phyloP scores from a whole-genome alignment of 2,329 filamentous ascomycete genomes.

The Aspergillus japonicus region DNA sequence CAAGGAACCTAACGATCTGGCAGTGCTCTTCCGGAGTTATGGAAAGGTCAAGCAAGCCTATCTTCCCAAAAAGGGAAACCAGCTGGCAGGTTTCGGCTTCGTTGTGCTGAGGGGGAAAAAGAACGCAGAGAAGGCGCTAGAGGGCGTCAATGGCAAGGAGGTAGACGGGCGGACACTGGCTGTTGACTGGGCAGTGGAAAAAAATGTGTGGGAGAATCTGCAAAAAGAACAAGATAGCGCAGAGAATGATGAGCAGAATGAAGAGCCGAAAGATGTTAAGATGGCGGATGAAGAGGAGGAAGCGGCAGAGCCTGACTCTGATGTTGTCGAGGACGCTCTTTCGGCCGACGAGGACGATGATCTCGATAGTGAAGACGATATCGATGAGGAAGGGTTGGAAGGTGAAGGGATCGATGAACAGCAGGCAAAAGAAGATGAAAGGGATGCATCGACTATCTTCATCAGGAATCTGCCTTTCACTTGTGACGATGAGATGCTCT shows the following conservation, averaged over 20 bases:
- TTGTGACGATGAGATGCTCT: constrained; percentile 75
- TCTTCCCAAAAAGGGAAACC: constrained; percentile 71
- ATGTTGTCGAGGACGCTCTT: neutral
- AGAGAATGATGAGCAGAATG: constrained; percentile 23
- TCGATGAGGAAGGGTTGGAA: constrained; percentile 30
- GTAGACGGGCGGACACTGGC: constrained; percentile 85
- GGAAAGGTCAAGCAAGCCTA: constrained; percentile 89
- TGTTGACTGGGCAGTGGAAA: constrained; percentile 96
- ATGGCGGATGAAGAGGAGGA: constrained; percentile 57
- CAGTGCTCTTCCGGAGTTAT: constrained; percentile 76
- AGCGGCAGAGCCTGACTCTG: constrained; percentile 35
- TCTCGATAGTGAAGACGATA: constrained; percentile 37
- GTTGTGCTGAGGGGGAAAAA: constrained; percentile 82
- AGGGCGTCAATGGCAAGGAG: constrained; percentile 81
- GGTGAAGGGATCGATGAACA: constrained; percentile 44
- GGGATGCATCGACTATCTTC: constrained; percentile 77
- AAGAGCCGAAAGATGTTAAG: constrained; percentile 53
- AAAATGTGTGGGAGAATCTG: constrained; percentile 74
- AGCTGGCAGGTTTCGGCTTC: constrained; percentile 86
- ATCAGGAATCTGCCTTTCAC: constrained; percentile 93
- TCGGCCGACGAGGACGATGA: constrained; percentile 35
- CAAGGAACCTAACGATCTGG: constrained; percentile 78
- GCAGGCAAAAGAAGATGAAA: constrained; percentile 48
- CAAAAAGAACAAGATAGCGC: constrained; percentile 45
- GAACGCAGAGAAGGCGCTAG: constrained; percentile 87